Evolutionary conservation across 768 basidiomycete species (phyloP).

Genomic region (Tricholoma saponaceum): DNA sequence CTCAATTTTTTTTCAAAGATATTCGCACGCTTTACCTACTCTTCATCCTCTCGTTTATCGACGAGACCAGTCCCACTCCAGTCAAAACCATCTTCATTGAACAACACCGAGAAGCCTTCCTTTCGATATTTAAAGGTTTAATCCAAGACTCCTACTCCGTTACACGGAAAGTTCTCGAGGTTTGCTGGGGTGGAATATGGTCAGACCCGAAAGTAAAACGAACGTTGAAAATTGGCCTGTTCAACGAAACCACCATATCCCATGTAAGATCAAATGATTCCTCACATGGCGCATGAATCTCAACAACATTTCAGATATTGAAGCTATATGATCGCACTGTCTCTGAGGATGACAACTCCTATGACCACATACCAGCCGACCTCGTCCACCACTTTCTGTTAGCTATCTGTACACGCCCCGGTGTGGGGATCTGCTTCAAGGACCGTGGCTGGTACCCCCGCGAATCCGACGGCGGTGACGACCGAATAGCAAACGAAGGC

Average conservation of each 20-base stretch:
- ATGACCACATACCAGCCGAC: constrained; percentile 66
- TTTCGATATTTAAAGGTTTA: constrained; percentile 71
- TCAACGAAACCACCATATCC: constrained; percentile 60
- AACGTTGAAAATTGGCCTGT: constrained; percentile 66
- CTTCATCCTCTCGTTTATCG: constrained; percentile 72
- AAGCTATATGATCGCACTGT: constrained; percentile 67
- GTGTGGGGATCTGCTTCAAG: constrained; percentile 81
- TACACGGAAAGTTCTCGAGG: constrained; percentile 62
- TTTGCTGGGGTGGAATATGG: constrained; percentile 77
- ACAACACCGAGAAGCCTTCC: constrained; percentile 61
- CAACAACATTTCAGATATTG: constrained; percentile 42
- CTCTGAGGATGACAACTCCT: constrained; percentile 43
- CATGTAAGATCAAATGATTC: constrained; percentile 44
- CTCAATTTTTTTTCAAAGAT: constrained; percentile 38
- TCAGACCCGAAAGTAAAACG: constrained; percentile 67
- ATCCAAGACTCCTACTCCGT: constrained; percentile 61
- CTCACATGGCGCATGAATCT: background rate
- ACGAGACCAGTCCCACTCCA: constrained; percentile 38
- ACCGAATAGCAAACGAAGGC: constrained; percentile 22
- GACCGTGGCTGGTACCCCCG: constrained; percentile 91
- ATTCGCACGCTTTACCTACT: constrained; percentile 75
- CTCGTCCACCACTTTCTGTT: constrained; percentile 86
- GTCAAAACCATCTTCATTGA: constrained; percentile 67
- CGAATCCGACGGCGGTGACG: constrained; percentile 43
- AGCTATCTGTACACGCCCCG: constrained; percentile 77